Percentiles rank a stretch among this genome's conserved stretches.
Conservation (phyloP, 345 rosid genomes). For the Populus davidiana region DNA sequence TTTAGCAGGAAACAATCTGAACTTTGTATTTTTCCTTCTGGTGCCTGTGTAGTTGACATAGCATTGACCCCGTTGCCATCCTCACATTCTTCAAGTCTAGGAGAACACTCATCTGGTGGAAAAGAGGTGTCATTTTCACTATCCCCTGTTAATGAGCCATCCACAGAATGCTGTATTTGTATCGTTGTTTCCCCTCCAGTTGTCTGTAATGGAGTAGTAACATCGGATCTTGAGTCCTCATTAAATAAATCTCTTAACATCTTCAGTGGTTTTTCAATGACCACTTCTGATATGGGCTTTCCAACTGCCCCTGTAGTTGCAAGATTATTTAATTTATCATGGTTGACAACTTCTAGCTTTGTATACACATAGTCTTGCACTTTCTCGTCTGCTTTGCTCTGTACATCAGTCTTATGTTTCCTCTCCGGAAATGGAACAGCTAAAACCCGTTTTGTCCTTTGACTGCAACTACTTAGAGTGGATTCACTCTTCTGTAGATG, state of each 20-base stretch:
- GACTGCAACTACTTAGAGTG: slow-evolving; percentile 18
- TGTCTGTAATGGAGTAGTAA: slow-evolving; percentile 20
- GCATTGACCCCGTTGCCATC: slow-evolving; percentile 10
- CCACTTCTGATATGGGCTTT: slow-evolving; percentile 24
- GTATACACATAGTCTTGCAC: slow-evolving; percentile 9
- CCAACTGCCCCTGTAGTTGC: slow-evolving; percentile 15
- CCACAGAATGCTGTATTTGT: slow-evolving; percentile 17
- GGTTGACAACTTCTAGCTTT: slow-evolving; percentile 14
- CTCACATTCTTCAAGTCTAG: slow-evolving; percentile 20
- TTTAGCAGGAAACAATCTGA: slow-evolving; percentile 5
- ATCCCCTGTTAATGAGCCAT: slow-evolving; percentile 11
- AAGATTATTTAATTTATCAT: slow-evolving; percentile 12
- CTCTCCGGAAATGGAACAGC: slow-evolving; percentile 32
- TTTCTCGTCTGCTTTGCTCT: slow-evolving; percentile 14
- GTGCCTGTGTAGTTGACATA: slow-evolving; percentile 16
- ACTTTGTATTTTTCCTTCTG: slow-evolving; percentile 11
- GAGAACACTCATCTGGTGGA: slow-evolving; percentile 17
- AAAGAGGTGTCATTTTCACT: slow-evolving; percentile 14
- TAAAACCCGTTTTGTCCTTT: slow-evolving; percentile 35
- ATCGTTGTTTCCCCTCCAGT: slow-evolving; percentile 27
- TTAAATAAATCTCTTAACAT: slow-evolving; percentile 46
- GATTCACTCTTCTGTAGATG: slow-evolving; percentile 31
- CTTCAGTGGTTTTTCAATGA: slow-evolving; percentile 23
- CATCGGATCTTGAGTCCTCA: slow-evolving; percentile 27
- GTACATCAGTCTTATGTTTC: slow-evolving; percentile 15